Conservation (phyloP, 106 monocot genomes). For the Ottelia alismoides region DNA sequence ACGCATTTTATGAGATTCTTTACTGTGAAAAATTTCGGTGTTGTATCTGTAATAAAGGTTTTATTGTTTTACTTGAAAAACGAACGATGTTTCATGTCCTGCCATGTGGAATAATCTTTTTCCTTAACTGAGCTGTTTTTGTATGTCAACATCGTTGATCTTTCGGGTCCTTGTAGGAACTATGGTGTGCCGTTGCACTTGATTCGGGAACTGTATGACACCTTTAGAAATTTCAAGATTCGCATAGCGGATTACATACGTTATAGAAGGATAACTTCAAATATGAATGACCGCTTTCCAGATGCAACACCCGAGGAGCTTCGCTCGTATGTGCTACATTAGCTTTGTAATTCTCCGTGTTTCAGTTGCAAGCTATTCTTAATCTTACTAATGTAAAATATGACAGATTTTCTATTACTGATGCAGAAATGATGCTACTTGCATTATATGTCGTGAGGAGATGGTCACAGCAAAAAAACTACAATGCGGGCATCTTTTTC, state of each 20-base stretch:
- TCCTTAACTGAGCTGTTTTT: too few relatives aligned
- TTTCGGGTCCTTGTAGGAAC: constrained; percentile 58
- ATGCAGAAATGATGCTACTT: constrained; percentile 89
- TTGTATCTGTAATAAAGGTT: too few relatives aligned
- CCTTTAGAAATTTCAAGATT: constrained; percentile 77
- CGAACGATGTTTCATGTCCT: too few relatives aligned
- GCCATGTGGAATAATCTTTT: too few relatives aligned
- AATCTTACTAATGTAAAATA: too few relatives aligned
- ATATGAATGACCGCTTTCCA: constrained; percentile 93
- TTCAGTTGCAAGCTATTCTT: too few relatives aligned
- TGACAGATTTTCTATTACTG: too few relatives aligned
- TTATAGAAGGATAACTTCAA: constrained; percentile 84
- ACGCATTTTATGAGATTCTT: too few relatives aligned
- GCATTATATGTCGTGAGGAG: constrained; percentile 97
- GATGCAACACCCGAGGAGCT: constrained; percentile 89
- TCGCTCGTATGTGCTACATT: constrained; percentile 39
- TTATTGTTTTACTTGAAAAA: too few relatives aligned
- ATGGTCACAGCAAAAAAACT: constrained; percentile 92
- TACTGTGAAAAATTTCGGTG: too few relatives aligned
- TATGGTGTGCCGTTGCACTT: constrained; percentile 88
- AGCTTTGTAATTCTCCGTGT: too few relatives aligned
- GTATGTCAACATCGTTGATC: too few relatives aligned
- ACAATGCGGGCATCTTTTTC: constrained; percentile 90
- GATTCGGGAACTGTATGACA: constrained; percentile 95
- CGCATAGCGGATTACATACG: constrained; percentile 82